Evolutionary conservation across 805 yeast genomes (phyloP).

Genomic region (Candida vartiovaarae): DNA sequence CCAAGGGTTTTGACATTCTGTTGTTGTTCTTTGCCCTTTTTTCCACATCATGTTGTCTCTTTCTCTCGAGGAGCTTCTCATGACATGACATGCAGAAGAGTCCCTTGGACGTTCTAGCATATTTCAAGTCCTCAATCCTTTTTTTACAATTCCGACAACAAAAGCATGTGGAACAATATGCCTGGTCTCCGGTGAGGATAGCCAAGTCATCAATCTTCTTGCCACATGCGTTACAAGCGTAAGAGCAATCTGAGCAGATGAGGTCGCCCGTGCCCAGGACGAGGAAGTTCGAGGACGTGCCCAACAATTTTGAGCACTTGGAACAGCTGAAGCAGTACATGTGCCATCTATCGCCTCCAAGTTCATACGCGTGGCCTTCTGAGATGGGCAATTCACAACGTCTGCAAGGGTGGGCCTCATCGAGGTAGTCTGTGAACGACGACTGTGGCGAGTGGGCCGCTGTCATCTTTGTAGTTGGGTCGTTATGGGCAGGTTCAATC

Average conservation of each 20-base stretch:
- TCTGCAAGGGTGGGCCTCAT: slow-evolving; percentile 29
- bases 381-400: slow-evolving; percentile 49
- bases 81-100: slow-evolving; percentile 91
- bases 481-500: too few relatives aligned
- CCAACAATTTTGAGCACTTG: slow-evolving; percentile 68
- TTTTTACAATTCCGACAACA: slow-evolving; percentile 82
- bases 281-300: slow-evolving; percentile 82
- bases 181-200: slow-evolving; percentile 89
- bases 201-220: slow-evolving; percentile 90
- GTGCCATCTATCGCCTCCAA: slow-evolving; percentile 96
- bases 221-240: slow-evolving; percentile 77
- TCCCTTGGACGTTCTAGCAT: slow-evolving; percentile 91
- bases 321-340: slow-evolving; percentile 88
- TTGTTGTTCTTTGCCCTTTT: slow-evolving; percentile 13
- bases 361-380: slow-evolving; percentile 92
- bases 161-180: slow-evolving; percentile 88
- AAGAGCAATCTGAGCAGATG: slow-evolving; percentile 89
- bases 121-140: slow-evolving; percentile 79
- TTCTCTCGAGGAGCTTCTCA: slow-evolving; percentile 69
- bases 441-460: neutral
- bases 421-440: slow-evolving; percentile 3
- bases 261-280: slow-evolving; percentile 90
- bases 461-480: too few relatives aligned
- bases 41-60: slow-evolving; percentile 51
- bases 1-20: slow-evolving; percentile 3